Evolutionary conservation across 2,329 filamentous ascomycete species (phyloP).

Genomic region (Apiospora hydei): DNA sequence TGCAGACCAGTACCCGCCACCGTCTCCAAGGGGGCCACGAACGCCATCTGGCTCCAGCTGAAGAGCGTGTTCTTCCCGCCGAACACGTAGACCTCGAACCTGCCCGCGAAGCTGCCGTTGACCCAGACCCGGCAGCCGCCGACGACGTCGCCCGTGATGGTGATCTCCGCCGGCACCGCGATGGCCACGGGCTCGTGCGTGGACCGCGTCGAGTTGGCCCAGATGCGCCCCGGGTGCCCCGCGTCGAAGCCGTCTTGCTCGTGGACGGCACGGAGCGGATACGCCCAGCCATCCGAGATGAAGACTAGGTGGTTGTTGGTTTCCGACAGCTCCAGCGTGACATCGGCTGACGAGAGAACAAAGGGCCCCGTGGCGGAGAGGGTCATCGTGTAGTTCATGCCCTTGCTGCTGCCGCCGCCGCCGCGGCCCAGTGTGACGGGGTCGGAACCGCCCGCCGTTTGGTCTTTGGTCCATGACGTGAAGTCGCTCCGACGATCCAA

Average conservation of each 20-base stretch:
- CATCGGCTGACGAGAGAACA: slow-evolving; percentile 51
- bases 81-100: slow-evolving; percentile 63
- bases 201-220: slow-evolving; percentile 55
- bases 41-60: slow-evolving; percentile 64
- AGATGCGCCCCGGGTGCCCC: slow-evolving; percentile 58
- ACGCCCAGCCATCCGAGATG: slow-evolving; percentile 51
- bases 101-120: slow-evolving; percentile 51
- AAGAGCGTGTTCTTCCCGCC: slow-evolving; percentile 58
- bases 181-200: slow-evolving; percentile 51
- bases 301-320: slow-evolving; percentile 49
- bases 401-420: slow-evolving; percentile 48
- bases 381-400: slow-evolving; percentile 53
- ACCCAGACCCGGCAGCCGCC: slow-evolving; percentile 59
- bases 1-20: slow-evolving; percentile 30
- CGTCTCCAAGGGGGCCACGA: slow-evolving; percentile 56
- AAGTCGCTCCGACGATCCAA: slow-evolving; percentile 47
- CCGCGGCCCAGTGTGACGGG: slow-evolving; percentile 41
- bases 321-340: slow-evolving; percentile 45
- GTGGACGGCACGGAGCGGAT: slow-evolving; percentile 56
- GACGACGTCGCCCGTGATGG: slow-evolving; percentile 51
- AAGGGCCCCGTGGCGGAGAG: slow-evolving; percentile 51
- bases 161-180: slow-evolving; percentile 43
- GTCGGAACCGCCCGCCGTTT: not conserved
- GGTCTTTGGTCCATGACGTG: slow-evolving; percentile 42
- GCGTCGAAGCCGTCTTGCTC: slow-evolving; percentile 53